Base-by-base conservation (phyloP, 352 stramenopile species). In the Phytopythium delawarense region DNA sequence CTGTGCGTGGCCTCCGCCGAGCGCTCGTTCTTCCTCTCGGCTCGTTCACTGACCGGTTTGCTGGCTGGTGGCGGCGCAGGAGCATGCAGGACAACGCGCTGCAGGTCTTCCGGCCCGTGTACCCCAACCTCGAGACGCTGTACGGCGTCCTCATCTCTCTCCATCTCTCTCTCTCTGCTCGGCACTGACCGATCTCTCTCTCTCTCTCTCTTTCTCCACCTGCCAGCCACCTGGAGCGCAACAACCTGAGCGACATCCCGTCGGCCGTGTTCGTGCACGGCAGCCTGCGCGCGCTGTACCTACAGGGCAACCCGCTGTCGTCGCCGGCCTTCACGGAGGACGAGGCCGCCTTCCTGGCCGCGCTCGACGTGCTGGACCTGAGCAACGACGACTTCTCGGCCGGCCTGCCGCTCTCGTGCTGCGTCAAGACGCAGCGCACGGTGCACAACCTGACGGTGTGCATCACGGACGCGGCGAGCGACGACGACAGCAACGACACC, bases 41-140 rank as follows among this genome's bases (percentile, higher is more conserved):
- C 25, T 51, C 25, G 37, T 50, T n/a, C 11, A 42, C 40, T 45
- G 37, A 20, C 62, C 35, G 8, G 35, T 40, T 45, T 9, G 2
- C 13, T 45, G 12, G 2, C 2, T 46, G 40, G 15, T 32, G 51
- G 34, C 32, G 46, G 12, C 52, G 12, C 52, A 72, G 67, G 51
- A 86, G 73, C 25, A 72, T 89, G 32, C 78, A 69, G 12, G 63
- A 79, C 48, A 91, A 91, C 63, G 71, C 76, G 21, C 71, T 88
- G 51, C 69, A 58, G 35, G 59, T 59, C 12, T 91, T 78, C 63
- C 76, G 71, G 7, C 68, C 71, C 56, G 84, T 89, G 18, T 89
- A 82, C 65, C 72, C 78, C 0, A 73, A 75, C 44, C 64, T 91
- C 30, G 72, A 57, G 11, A 81, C 71, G 21, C 66, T 91, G 69